These are phyloP conservation scores for Xerocomellus amylosporus DNA, from an alignment of 768 basidiomycete species.

Conservation along the genomic window DNA sequence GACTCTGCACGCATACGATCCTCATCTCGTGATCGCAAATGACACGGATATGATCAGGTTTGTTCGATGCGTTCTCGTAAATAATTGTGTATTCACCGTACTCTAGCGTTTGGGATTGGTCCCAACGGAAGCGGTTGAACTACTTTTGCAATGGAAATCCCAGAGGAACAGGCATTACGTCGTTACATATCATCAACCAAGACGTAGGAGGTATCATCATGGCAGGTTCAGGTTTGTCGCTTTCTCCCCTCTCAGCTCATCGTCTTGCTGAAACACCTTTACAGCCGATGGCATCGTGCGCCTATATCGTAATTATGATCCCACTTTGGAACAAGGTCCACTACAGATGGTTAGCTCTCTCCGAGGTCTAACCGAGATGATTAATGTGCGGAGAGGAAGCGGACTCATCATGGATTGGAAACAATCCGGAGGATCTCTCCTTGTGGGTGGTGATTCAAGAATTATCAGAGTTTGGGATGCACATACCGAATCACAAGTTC, in stretches of 20 bases:
- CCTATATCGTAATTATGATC: slow-evolving; percentile 90
- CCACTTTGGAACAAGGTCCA: slow-evolving; percentile 61
- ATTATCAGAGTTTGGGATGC: slow-evolving; percentile 95
- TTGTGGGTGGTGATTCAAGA: slow-evolving; percentile 90
- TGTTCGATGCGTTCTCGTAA: slow-evolving; percentile 14
- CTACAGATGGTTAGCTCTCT: slow-evolving; percentile 94
- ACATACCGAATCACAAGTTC: slow-evolving; percentile 73
- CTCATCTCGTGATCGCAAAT: slow-evolving; percentile 82
- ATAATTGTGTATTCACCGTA: not conserved
- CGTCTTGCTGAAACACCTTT: not conserved
- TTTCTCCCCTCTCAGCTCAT: not conserved
- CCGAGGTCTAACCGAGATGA: slow-evolving; percentile 77
- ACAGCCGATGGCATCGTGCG: slow-evolving; percentile 90
- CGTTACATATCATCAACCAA: slow-evolving; percentile 91
- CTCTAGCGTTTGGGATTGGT: slow-evolving; percentile 92
- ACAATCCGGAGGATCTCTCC: slow-evolving; percentile 76
- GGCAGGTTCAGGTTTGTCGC: slow-evolving; percentile 71
- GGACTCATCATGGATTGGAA: slow-evolving; percentile 94
- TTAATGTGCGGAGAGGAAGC: slow-evolving; percentile 69
- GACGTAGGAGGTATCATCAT: slow-evolving; percentile 89
- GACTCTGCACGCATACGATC: slow-evolving; percentile 90
- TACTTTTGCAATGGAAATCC: slow-evolving; percentile 90
- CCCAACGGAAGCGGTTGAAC: slow-evolving; percentile 69
- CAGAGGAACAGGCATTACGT: slow-evolving; percentile 77
- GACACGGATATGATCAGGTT: slow-evolving; percentile 85